A percentile compares a stretch with the other conserved stretches of the same genome.
These are phyloP conservation scores for Castanea sativa DNA, from an alignment of 306 rosid genomes.

Conservation along the genomic window DNA sequence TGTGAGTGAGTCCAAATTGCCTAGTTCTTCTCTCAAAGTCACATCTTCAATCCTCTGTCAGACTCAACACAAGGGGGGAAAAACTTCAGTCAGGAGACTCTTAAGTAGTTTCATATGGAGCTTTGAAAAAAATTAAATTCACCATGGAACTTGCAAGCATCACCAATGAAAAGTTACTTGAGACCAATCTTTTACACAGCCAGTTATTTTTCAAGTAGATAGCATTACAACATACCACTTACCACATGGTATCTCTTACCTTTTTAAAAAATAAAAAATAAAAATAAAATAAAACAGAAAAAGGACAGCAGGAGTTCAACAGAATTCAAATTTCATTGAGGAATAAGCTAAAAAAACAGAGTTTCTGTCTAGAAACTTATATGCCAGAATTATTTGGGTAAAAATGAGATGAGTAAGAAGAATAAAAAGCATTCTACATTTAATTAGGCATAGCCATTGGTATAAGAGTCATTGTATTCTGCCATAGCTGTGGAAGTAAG, in stretches of 20 bases:
- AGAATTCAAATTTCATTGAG: neutral
- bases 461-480: neutral
- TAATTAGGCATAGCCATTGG: neutral
- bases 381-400: neutral
- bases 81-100: constrained; percentile 11
- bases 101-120: constrained; percentile 19
- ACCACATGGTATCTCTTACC: neutral
- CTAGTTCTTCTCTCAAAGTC: constrained; percentile 54
- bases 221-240: too few species aligned
- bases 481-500: too few species aligned
- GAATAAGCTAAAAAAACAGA: neutral
- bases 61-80: neutral
- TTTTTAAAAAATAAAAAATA: neutral
- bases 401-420: neutral
- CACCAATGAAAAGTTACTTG: too few species aligned
- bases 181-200: too few species aligned
- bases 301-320: neutral
- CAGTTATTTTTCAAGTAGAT: too few species aligned
- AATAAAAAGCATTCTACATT: neutral
- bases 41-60: constrained; percentile 60
- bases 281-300: neutral
- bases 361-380: neutral
- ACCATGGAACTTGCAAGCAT: neutral
- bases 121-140: neutral
- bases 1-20: constrained; percentile 44